These are phyloP conservation scores for Magnaporthiopsis rhizophila DNA, from an alignment of 2,329 filamentous ascomycete genomes.

Conservation along the genomic window DNA sequence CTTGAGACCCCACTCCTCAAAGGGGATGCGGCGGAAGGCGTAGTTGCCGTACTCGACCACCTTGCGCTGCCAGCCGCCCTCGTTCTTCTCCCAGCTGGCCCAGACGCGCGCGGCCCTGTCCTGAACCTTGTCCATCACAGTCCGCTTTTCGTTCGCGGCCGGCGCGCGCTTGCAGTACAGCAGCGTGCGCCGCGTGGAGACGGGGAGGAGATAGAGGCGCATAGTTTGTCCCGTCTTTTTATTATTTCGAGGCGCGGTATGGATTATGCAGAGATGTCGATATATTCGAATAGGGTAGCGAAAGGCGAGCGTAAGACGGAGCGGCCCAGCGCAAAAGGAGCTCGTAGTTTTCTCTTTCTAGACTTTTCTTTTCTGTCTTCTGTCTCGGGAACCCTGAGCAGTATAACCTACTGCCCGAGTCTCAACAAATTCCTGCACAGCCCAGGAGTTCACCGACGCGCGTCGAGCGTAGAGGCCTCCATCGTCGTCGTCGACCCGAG, in stretches of 20 bases:
- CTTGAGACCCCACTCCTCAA: constrained; percentile 96
- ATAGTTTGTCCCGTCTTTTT: constrained; percentile 36
- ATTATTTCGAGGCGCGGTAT: not conserved
- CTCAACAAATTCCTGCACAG: not conserved
- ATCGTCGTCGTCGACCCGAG: not conserved
- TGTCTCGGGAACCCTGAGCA: not conserved
- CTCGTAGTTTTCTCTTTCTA: not conserved
- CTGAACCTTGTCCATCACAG: constrained; percentile 60
- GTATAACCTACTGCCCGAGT: not conserved
- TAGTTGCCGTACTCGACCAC: constrained; percentile 82
- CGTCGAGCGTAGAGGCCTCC: not conserved
- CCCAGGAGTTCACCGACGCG: not conserved
- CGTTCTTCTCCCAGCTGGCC: constrained; percentile 79
- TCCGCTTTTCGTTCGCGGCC: constrained; percentile 43
- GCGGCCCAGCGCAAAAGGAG: not conserved
- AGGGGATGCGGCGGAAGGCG: constrained; percentile 79
- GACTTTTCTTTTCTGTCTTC: not conserved
- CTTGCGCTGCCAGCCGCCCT: constrained; percentile 79
- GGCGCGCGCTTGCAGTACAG: constrained; percentile 80
- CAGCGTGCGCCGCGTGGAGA: constrained; percentile 83
- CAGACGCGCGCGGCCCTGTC: constrained; percentile 68
- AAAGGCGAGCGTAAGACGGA: not conserved
- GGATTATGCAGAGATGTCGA: not conserved
- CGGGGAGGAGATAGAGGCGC: constrained; percentile 88
- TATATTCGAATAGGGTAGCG: not conserved